These are phyloP conservation scores for Cyberlindnera lachancei DNA, from an alignment of 805 yeast genomes.

Conservation along the genomic window DNA sequence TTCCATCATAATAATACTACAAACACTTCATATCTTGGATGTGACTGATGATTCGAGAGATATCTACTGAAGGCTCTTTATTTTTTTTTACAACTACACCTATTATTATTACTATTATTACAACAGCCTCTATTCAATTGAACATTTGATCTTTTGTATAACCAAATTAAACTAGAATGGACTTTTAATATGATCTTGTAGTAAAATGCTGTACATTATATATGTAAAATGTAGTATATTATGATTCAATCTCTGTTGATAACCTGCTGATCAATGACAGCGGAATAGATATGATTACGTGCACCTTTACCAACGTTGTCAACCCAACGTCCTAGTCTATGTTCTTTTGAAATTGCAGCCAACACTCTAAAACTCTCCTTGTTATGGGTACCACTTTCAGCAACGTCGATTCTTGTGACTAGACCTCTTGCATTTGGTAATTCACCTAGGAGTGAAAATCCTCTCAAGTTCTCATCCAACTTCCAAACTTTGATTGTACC, in stretches of 20 bases:
- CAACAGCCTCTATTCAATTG: no score
- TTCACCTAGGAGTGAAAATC: conserved; percentile 49
- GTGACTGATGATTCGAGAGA: no score
- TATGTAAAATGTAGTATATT: no score
- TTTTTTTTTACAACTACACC: no score
- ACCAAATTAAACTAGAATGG: no score
- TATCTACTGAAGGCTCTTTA: no score
- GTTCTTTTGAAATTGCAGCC: conserved; percentile 77
- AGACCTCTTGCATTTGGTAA: conserved; percentile 60
- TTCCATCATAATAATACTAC: no score
- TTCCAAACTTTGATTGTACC: conserved; percentile 79
- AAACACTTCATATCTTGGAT: no score
- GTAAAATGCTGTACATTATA: no score
- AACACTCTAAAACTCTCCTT: conserved; percentile 46
- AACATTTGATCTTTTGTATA: no score
- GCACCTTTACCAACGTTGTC: conserved; percentile 53
- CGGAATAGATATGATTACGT: conserved; percentile 65
- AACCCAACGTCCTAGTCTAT: conserved; percentile 83
- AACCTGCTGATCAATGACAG: conserved; percentile 35
- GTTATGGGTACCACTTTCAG: conserved; percentile 45
- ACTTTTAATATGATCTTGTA: no score
- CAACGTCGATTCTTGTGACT: conserved; percentile 54
- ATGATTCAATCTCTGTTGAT: conserved; percentile 18
- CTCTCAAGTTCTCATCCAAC: conserved; percentile 54
- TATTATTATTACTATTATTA: no score